Conservation (phyloP, 257 asterid genomes). For the Perilla frutescens region DNA sequence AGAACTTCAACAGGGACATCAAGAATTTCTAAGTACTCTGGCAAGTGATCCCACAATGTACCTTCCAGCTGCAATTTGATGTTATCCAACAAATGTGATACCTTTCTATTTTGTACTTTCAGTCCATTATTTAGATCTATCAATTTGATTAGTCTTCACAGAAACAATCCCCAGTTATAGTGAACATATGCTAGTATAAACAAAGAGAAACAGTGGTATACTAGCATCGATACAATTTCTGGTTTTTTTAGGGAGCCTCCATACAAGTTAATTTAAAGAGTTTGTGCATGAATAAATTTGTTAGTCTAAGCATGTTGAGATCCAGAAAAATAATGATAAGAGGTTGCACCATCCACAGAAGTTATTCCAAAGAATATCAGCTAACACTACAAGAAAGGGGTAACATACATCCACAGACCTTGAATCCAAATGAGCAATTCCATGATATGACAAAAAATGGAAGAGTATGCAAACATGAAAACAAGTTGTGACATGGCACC, state of each 20-base stretch:
- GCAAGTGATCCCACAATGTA: conserved; percentile 23
- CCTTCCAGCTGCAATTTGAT: conserved; percentile 17
- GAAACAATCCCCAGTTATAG: not conserved
- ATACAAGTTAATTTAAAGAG: conserved; percentile 2
- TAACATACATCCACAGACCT: not conserved
- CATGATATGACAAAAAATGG: conserved; percentile 11
- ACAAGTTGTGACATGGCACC: conserved; percentile 43
- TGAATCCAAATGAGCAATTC: not conserved
- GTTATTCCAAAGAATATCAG: too few species aligned
- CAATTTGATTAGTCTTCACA: conserved; percentile 1
- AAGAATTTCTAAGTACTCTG: conserved; percentile 15
- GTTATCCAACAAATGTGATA: not conserved
- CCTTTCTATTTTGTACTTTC: not conserved
- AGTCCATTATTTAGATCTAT: not conserved
- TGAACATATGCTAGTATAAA: conserved; percentile 3
- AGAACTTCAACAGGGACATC: conserved; percentile 29
- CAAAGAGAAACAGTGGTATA: not conserved
- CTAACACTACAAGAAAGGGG: too few species aligned
- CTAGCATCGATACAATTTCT: not conserved
- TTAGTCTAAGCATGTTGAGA: not conserved
- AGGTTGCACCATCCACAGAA: too few species aligned
- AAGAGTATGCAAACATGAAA: conserved; percentile 9
- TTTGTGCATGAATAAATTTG: not conserved
- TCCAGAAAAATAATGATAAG: not conserved
- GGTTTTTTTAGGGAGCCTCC: not conserved